Percentiles rank a stretch among this genome's conserved stretches.
Conservation (phyloP, 176 grass and related monocot genomes). For the Phyllostachys edulis region DNA sequence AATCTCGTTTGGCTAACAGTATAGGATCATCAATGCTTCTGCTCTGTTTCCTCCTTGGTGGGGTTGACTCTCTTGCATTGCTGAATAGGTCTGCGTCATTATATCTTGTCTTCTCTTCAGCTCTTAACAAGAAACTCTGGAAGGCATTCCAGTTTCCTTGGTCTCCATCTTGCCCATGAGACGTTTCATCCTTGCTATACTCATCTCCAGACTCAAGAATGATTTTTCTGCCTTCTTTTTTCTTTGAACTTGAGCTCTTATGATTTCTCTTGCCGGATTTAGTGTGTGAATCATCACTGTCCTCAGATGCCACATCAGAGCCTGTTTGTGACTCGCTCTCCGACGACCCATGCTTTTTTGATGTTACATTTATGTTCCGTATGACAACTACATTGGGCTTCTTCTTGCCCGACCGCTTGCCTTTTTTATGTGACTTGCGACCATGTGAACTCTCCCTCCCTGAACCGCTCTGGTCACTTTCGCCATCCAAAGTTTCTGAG, state of each 20-base stretch:
- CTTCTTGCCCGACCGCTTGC: constrained; percentile 56
- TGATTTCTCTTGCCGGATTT: constrained; percentile 55
- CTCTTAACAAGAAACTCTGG: constrained; percentile 75
- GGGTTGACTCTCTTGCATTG: constrained; percentile 49
- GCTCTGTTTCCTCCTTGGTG: constrained; percentile 50
- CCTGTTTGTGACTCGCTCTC: constrained; percentile 52
- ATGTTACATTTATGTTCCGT: constrained; percentile 81
- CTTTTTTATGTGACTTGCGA: constrained; percentile 67
- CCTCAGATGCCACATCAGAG: constrained; percentile 54
- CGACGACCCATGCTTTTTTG: constrained; percentile 54
- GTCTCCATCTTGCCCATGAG: constrained; percentile 54
- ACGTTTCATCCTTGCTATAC: constrained; percentile 39
- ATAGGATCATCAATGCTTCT: constrained; percentile 58
- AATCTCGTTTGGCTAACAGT: constrained; percentile 54
- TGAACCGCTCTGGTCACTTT: constrained; percentile 55
- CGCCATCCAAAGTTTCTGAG: constrained; percentile 50
- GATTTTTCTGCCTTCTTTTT: constrained; percentile 46
- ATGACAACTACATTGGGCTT: constrained; percentile 73
- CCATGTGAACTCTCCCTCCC: constrained; percentile 52
- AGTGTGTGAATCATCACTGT: constrained; percentile 43
- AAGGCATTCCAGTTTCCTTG: constrained; percentile 92
- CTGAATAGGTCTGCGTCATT: constrained; percentile 62
- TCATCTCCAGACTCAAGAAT: constrained; percentile 47
- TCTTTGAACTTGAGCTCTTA: constrained; percentile 61
- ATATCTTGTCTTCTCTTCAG: constrained; percentile 59